phyloP scores from a whole-genome alignment of 176 grass and related monocot genomes.

The Neostapfia colusana region DNA sequence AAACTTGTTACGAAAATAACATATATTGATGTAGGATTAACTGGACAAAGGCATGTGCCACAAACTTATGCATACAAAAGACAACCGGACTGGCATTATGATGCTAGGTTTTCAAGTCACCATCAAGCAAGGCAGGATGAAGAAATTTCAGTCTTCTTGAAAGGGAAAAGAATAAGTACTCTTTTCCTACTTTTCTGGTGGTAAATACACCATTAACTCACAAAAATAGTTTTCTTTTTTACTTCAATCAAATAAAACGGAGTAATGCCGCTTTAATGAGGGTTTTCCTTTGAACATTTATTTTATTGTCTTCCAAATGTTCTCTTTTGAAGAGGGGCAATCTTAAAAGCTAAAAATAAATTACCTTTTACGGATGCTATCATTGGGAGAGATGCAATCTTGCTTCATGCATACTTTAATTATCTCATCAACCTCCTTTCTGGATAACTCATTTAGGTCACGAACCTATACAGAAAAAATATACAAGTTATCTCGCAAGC shows the following conservation, averaged over 20 bases:
- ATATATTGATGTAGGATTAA: conserved; percentile 18
- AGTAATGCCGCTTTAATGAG: background rate
- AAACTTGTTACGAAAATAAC: conserved; percentile 34
- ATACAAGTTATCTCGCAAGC: background rate
- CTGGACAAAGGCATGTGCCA: background rate
- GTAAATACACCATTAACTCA: background rate
- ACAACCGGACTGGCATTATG: background rate
- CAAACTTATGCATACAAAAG: background rate
- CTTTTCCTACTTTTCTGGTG: background rate
- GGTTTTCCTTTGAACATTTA: background rate
- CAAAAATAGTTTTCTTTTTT: background rate
- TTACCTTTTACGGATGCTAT: conserved; percentile 55
- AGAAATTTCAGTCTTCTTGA: background rate
- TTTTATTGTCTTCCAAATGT: background rate
- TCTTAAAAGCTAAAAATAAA: background rate
- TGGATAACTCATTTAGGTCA: conserved; percentile 59
- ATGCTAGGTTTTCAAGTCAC: conserved; percentile 11
- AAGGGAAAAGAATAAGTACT: background rate
- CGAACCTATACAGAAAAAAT: conserved; percentile 35
- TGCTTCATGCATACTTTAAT: conserved; percentile 62
- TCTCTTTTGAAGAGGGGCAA: background rate
- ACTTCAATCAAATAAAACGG: background rate
- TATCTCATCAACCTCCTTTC: conserved; percentile 63
- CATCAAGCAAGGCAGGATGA: background rate
- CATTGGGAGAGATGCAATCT: conserved; percentile 55